Percentiles rank a stretch among this genome's conserved stretches.
These are phyloP conservation scores for Coemansia sp. DNA, from an alignment of 192 early-diverging fungal species.

Conservation along the genomic window DNA sequence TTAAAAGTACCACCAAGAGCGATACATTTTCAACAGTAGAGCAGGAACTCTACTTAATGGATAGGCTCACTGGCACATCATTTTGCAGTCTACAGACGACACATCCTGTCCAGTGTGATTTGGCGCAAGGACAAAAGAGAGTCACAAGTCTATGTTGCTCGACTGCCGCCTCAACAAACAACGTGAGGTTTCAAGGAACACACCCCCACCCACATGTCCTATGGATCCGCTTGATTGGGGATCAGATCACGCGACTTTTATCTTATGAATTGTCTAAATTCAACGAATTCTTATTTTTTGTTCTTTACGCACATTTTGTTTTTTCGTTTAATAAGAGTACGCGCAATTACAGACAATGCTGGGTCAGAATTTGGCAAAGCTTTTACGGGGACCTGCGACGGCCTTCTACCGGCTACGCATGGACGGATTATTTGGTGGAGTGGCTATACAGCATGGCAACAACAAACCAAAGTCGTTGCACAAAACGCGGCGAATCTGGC, in stretches of 20 bases:
- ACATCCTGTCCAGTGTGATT: neutral
- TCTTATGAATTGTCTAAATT: neutral
- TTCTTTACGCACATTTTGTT: neutral
- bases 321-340: neutral
- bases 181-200: neutral
- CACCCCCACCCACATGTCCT: neutral
- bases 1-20: neutral
- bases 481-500: conserved; percentile 76
- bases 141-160: neutral
- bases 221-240: neutral
- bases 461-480: conserved; percentile 64
- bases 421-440: conserved; percentile 47
- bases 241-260: neutral
- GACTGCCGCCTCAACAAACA: neutral
- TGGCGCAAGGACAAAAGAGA: neutral
- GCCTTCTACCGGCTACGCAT: conserved; percentile 38
- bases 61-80: neutral
- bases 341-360: conserved; percentile 16
- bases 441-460: conserved; percentile 45
- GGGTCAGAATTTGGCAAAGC: conserved; percentile 11
- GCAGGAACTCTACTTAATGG: neutral
- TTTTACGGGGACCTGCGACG: conserved; percentile 36
- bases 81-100: neutral
- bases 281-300: neutral
- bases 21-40: too few species aligned